Conservation (phyloP, 805 yeast species). For the Hanseniaspora meyeri region DNA sequence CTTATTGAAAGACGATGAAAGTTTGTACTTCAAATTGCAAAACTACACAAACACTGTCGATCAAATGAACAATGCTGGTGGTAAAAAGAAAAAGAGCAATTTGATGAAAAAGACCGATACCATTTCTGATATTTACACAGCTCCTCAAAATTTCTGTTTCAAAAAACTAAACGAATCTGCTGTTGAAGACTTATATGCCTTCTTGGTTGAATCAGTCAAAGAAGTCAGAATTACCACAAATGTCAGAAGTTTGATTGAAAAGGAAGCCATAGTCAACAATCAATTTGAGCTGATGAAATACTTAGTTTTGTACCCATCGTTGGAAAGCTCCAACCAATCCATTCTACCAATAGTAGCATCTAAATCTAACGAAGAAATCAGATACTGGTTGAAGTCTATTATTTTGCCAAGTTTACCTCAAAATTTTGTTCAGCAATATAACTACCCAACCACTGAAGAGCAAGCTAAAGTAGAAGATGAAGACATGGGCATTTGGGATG, state of each 20-base stretch:
- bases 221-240: slow-evolving; percentile 7
- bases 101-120: slow-evolving; percentile 11
- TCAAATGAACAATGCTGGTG: neutral
- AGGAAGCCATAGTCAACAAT: slow-evolving; percentile 4
- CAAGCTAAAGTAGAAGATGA: neutral
- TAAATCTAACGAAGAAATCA: slow-evolving; percentile 21
- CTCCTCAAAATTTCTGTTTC: slow-evolving; percentile 11
- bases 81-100: slow-evolving; percentile 8
- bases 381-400: slow-evolving; percentile 5
- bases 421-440: slow-evolving; percentile 21
- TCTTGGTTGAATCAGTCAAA: slow-evolving; percentile 8
- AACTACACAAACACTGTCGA: slow-evolving; percentile 16
- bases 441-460: neutral
- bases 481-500: slow-evolving; percentile 14
- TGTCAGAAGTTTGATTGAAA: slow-evolving; percentile 12
- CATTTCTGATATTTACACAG: slow-evolving; percentile 10
- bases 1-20: slow-evolving; percentile 27
- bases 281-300: slow-evolving; percentile 7
- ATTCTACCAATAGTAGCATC: slow-evolving; percentile 58
- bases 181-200: neutral
- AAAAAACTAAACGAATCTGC: neutral
- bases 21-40: slow-evolving; percentile 21
- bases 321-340: slow-evolving; percentile 35
- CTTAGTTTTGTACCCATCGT: slow-evolving; percentile 51
- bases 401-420: slow-evolving; percentile 68